phyloP scores from a whole-genome alignment of 1,139 yeast species.

The Yamadazyma oceani region DNA sequence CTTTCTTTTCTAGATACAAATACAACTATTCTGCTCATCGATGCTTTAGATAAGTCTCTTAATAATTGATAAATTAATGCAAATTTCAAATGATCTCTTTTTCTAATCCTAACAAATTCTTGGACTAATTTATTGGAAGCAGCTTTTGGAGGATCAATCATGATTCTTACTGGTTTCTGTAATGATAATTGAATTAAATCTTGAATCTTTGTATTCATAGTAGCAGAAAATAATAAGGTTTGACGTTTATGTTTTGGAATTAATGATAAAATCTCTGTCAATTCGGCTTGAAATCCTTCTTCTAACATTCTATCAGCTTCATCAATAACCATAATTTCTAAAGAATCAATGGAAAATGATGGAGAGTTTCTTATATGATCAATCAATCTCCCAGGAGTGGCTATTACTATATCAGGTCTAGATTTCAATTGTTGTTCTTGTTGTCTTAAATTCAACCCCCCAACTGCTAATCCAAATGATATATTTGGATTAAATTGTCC shows the following conservation, averaged over 20 bases:
- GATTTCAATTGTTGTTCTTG: slow-evolving; percentile 92
- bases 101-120: slow-evolving; percentile 92
- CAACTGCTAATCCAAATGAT: slow-evolving; percentile 90
- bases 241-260: slow-evolving; percentile 87
- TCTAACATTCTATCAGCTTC: slow-evolving; percentile 99
- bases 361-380: slow-evolving; percentile 96
- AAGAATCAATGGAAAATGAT: slow-evolving; percentile 83
- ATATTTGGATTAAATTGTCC: slow-evolving; percentile 75
- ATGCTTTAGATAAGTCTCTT: slow-evolving; percentile 59
- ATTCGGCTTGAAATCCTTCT: slow-evolving; percentile 95
- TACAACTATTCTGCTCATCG: slow-evolving; percentile 74
- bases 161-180: slow-evolving; percentile 85
- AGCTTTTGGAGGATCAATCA: slow-evolving; percentile 95
- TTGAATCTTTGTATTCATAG: slow-evolving; percentile 93
- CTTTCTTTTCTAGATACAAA: slow-evolving; percentile 88
- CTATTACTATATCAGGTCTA: slow-evolving; percentile 94
- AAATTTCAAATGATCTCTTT: slow-evolving; percentile 80
- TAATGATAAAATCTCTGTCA: slow-evolving; percentile 82
- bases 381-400: slow-evolving; percentile 96
- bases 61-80: slow-evolving; percentile 75
- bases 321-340: slow-evolving; percentile 90
- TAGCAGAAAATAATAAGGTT: slow-evolving; percentile 91
- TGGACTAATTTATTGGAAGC: slow-evolving; percentile 86
- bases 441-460: slow-evolving; percentile 91
- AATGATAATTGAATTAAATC: slow-evolving; percentile 84